These are phyloP conservation scores for Phanerochaete sordida DNA, from an alignment of 768 basidiomycete genomes.

Conservation along the genomic window DNA sequence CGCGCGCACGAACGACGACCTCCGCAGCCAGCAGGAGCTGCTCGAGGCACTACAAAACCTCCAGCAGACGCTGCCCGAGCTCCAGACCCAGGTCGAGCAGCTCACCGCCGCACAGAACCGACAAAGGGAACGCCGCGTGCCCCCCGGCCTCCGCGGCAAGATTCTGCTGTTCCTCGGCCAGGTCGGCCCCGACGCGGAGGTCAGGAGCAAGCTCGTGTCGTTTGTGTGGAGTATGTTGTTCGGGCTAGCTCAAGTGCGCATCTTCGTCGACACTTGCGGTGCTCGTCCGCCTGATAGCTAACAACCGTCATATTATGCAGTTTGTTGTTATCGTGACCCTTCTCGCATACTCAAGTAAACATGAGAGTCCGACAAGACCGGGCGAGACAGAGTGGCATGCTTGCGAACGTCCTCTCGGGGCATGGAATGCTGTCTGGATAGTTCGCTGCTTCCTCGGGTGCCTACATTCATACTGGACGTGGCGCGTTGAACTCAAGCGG, in stretches of 20 bases:
- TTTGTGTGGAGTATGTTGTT: conserved; percentile 49
- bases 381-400: conserved; percentile 54
- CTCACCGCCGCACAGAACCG: background rate
- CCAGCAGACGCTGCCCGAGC: background rate
- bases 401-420: conserved; percentile 61
- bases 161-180: conserved; percentile 45
- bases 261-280: background rate
- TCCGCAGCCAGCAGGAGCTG: background rate
- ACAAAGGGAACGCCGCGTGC: conserved; percentile 1
- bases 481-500: conserved; percentile 11
- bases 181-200: conserved; percentile 44
- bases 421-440: conserved; percentile 67
- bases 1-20: background rate
- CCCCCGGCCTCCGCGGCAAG: conserved; percentile 2
- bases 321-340: conserved; percentile 48
- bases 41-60: background rate
- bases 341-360: conserved; percentile 43
- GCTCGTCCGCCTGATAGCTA: background rate
- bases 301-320: conserved; percentile 30
- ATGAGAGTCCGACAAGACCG: conserved; percentile 41
- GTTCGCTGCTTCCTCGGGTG: conserved; percentile 47
- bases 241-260: conserved; percentile 50
- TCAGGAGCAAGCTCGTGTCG: conserved; percentile 51
- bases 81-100: background rate
- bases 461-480: conserved; percentile 56